Base-by-base conservation (phyloP, 495 filamentous ascomycete genomes). In the Chaetomium cochliodes region DNA sequence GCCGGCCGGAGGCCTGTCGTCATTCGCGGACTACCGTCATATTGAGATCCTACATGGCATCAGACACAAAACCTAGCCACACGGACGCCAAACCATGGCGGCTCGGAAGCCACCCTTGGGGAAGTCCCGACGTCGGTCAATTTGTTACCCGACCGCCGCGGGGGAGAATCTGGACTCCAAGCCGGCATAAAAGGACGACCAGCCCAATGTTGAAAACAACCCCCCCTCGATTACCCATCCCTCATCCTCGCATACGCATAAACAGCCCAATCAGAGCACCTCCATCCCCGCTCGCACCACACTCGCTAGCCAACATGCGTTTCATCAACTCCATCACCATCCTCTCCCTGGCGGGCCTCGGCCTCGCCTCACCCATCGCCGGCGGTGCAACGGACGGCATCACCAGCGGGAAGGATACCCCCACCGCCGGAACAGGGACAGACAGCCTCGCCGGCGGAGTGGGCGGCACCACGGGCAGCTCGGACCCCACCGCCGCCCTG, bases 251-350 rank as follows among this genome's bases (percentile, higher is more conserved):
- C 23, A 41, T 13, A 53, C 11, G n/a, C n/a, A n/a, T n/a, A n/a
- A n/a, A n/a, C n/a, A n/a, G n/a, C n/a, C n/a, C 46, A 22, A 18
- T 12, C 46, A 23, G 9, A 22, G 49, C 16, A 41, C 16, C 12
- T 23, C 20, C 0, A 39, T 39, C 37, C 16, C 26, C 54, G 5
- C 6, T 37, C 5, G 33, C 0, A 33, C 50, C 0, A 33, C 50
- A 50, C 9, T 20, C 46, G 8, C 3, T 18, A 15, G 16, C 18
- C 20, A 62, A 60, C 4, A 69, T 69, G 67, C 61, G 53, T 33
- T 62, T 69, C 53, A 33, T 62, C 28, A 61, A 41, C 28, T 64
- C 65, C 16, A 39, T 67, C 56, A 52, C 56, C 39, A 0, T 64
- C 52, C 47, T 67, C 20, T 54, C 62, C 33, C 62, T 68, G 46